phyloP scores from a whole-genome alignment of 805 yeast genomes.

The Kockiozyma suomiensis region DNA sequence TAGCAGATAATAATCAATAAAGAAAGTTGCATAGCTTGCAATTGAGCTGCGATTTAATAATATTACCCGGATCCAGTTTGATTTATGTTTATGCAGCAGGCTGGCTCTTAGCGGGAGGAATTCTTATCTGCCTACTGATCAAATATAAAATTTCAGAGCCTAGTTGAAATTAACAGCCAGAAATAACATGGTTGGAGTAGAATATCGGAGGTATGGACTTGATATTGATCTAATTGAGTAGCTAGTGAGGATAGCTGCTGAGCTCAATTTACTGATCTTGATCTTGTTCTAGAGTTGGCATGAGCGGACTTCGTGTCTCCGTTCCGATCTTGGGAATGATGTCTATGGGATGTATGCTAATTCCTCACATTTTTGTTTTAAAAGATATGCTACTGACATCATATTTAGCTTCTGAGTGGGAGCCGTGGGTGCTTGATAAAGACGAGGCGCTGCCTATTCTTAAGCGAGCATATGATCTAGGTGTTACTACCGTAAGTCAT shows the following conservation, averaged over 20 bases:
- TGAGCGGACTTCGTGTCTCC: constrained; percentile 28
- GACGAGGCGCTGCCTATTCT: constrained; percentile 49
- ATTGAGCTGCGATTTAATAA: not conserved
- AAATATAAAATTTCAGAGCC: no score
- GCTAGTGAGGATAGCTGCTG: not conserved
- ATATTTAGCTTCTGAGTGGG: constrained; percentile 42
- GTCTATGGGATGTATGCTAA: constrained; percentile 31
- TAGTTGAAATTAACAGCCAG: no score
- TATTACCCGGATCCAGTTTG: not conserved
- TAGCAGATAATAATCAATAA: not conserved
- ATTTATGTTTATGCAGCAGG: no score
- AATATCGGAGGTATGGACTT: constrained; percentile 20
- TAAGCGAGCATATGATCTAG: constrained; percentile 51
- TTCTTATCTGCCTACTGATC: no score
- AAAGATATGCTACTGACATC: not conserved
- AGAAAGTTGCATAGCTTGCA: not conserved
- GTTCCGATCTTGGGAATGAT: constrained; percentile 33
- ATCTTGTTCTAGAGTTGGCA: constrained; percentile 15
- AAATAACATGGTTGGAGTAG: constrained; percentile 15
- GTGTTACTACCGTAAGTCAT: constrained; percentile 46
- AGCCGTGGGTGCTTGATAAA: constrained; percentile 51
- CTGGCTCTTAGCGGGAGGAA: no score
- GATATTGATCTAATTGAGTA: not conserved
- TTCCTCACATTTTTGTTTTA: not conserved
- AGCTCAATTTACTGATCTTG: not conserved